These are phyloP conservation scores for Neofusicoccum sp. DNA, from an alignment of 2,329 filamentous ascomycete species.

Conservation along the genomic window DNA sequence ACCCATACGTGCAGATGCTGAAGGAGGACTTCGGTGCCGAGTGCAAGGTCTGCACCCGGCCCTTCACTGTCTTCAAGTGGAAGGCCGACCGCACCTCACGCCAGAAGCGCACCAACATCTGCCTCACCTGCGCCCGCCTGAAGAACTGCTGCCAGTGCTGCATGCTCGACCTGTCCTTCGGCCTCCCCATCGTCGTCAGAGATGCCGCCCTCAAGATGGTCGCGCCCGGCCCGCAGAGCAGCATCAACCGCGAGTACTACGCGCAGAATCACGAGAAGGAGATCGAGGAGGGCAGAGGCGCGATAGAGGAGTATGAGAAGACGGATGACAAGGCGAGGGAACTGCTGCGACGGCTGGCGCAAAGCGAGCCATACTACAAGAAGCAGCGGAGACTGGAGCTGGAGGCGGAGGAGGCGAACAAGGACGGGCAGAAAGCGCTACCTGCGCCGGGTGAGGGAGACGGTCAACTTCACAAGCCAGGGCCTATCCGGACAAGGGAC, in stretches of 20 bases:
- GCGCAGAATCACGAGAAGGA: constrained; percentile 96
- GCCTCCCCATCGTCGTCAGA: constrained; percentile 87
- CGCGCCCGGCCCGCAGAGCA: constrained; percentile 84
- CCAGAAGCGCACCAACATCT: constrained; percentile 92
- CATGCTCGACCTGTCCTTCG: constrained; percentile 97
- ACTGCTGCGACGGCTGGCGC: constrained; percentile 76
- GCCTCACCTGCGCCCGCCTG: constrained; percentile 89
- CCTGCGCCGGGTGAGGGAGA: constrained; percentile 35
- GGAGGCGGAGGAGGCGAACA: constrained; percentile 47
- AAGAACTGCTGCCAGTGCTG: constrained; percentile 99
- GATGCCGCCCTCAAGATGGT: constrained; percentile 98
- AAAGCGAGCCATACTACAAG: constrained; percentile 92
- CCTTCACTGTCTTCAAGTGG: constrained; percentile 95
- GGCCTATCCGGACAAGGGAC: constrained; percentile 76
- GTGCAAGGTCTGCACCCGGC: constrained; percentile 84
- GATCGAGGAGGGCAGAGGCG: constrained; percentile 83
- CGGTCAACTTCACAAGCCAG: constrained; percentile 48
- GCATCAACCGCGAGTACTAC: constrained; percentile 95
- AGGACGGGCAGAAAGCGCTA: constrained; percentile 42
- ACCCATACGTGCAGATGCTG: constrained; percentile 97
- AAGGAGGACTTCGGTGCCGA: constrained; percentile 94
- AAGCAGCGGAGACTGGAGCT: constrained; percentile 74
- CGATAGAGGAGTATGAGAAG: constrained; percentile 87
- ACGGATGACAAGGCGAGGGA: constrained; percentile 96
- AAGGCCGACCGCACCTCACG: constrained; percentile 87